Percentiles rank a stretch among this genome's conserved stretches.
Evolutionary conservation across 108 stramenopile species (phyloP).

Genomic region (Cyclostephanos tholiformis): DNA sequence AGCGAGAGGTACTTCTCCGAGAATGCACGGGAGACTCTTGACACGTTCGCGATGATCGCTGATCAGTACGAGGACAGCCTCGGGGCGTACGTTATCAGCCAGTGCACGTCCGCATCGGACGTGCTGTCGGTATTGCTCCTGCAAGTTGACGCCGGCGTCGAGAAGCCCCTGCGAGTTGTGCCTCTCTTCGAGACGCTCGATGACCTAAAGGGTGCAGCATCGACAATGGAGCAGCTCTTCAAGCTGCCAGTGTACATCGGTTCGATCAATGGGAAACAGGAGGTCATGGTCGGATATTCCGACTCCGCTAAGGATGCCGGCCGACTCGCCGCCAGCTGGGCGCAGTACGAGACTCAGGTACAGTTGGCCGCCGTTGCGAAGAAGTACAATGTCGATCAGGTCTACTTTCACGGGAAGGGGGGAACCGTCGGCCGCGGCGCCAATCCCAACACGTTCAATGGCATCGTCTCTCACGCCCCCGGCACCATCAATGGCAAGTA

Average conservation of each 20-base stretch:
- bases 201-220: constrained; percentile 91
- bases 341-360: constrained; percentile 95
- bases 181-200: constrained; percentile 97
- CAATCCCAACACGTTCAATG: constrained; percentile 81
- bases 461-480: constrained; percentile 88
- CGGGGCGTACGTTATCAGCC: constrained; percentile 97
- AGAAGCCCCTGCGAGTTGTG: constrained; percentile 91
- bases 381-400: constrained; percentile 67
- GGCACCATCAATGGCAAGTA: constrained; percentile 95
- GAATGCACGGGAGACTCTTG: constrained; percentile 74
- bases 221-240: constrained; percentile 88
- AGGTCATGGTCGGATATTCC: constrained; percentile 97
- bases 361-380: constrained; percentile 72
- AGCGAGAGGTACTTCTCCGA: constrained; percentile 66
- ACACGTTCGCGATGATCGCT: constrained; percentile 82
- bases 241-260: constrained; percentile 87
- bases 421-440: constrained; percentile 89
- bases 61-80: constrained; percentile 85
- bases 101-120: constrained; percentile 90
- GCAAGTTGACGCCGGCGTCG: constrained; percentile 92
- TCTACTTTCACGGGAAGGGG: constrained; percentile 85
- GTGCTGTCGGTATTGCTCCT: constrained; percentile 93
- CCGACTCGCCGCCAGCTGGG: constrained; percentile 93
- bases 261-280: constrained; percentile 87
- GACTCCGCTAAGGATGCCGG: constrained; percentile 99